A percentile compares a stretch with the other conserved stretches of the same genome.
Conservation (phyloP, 768 basidiomycete genomes). For the Podaxis sp. region DNA sequence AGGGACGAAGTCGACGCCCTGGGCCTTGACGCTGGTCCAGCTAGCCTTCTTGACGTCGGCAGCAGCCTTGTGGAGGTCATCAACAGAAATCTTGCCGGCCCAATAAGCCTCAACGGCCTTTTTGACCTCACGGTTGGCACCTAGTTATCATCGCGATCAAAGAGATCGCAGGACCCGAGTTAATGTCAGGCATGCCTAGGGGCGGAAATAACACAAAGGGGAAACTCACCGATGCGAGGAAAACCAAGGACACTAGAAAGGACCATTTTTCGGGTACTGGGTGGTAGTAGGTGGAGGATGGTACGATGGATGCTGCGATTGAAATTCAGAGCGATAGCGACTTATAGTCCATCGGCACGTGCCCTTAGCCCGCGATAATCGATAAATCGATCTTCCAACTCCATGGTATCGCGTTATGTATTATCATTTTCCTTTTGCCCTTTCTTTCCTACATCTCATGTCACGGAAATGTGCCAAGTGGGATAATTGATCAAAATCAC, state of each 20-base stretch:
- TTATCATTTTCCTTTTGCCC: not conserved
- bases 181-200: not conserved
- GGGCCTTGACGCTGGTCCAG: conserved; percentile 84
- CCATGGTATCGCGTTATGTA: too few species aligned
- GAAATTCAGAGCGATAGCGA: conserved; percentile 24
- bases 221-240: conserved; percentile 77
- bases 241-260: conserved; percentile 86
- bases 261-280: conserved; percentile 53
- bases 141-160: conserved; percentile 35
- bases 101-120: conserved; percentile 99
- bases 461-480: not conserved
- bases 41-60: conserved; percentile 84
- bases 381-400: conserved; percentile 26
- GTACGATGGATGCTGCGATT: conserved; percentile 17
- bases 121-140: conserved; percentile 93
- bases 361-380: conserved; percentile 24
- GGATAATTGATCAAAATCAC: not conserved
- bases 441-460: not conserved
- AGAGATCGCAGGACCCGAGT: not conserved
- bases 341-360: conserved; percentile 36
- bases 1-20: conserved; percentile 87
- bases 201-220: not conserved
- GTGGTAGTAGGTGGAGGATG: conserved; percentile 24
- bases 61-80: conserved; percentile 84
- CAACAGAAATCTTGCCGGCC: conserved; percentile 86